Conservation (phyloP, 2,329 filamentous ascomycete species). For the Thyridium curvatum region DNA sequence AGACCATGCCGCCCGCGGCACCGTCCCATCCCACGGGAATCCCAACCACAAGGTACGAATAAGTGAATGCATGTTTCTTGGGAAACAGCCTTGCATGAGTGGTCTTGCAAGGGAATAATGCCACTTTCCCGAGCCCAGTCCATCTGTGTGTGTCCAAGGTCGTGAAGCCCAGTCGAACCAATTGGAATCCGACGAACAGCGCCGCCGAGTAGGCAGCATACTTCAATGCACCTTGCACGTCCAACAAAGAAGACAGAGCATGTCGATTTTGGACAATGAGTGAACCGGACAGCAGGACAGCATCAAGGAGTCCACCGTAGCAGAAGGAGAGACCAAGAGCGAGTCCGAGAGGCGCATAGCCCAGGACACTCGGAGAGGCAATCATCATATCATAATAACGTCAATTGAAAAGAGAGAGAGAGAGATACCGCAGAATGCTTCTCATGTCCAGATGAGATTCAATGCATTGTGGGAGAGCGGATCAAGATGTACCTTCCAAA, state of each 20-base stretch:
- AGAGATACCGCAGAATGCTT: no score
- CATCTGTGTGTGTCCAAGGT: slow-evolving; percentile 4
- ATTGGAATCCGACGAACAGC: slow-evolving; percentile 5
- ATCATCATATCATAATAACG: no score
- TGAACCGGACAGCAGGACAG: not conserved
- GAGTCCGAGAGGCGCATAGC: no score
- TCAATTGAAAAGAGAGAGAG: no score
- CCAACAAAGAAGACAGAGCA: no score
- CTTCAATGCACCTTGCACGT: no score
- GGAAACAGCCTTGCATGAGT: slow-evolving; percentile 63
- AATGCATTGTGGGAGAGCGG: no score
- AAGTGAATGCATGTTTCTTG: slow-evolving; percentile 59
- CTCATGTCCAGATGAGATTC: no score
- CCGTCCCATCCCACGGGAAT: slow-evolving; percentile 60
- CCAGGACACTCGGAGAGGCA: no score
- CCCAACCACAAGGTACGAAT: slow-evolving; percentile 65
- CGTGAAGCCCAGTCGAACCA: slow-evolving; percentile 1
- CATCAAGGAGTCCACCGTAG: not conserved
- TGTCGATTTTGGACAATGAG: not conserved
- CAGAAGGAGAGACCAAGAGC: no score
- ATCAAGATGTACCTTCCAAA: no score
- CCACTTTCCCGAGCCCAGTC: slow-evolving; percentile 28
- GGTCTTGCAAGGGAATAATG: slow-evolving; percentile 59
- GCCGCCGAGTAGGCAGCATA: not conserved
- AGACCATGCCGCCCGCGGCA: slow-evolving; percentile 48